Percentiles rank a stretch among this genome's conserved stretches.
phyloP scores from a whole-genome alignment of 2,329 filamentous ascomycete species.

The Scedosporium boydii region DNA sequence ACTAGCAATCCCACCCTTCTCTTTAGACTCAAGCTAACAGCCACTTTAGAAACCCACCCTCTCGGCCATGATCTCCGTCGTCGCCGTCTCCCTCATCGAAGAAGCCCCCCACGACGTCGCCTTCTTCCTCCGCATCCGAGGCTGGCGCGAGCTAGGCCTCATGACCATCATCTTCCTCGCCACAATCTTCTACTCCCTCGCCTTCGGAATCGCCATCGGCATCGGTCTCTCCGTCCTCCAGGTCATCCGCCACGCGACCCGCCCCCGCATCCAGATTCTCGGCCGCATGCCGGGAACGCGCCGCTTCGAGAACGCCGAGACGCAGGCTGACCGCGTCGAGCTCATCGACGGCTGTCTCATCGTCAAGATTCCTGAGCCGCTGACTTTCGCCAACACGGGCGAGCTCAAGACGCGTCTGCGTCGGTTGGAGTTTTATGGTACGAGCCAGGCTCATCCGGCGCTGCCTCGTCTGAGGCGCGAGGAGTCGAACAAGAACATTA shows the following conservation, averaged over 20 bases:
- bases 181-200: constrained; percentile 91
- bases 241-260: constrained; percentile 82
- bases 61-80: constrained; percentile 87
- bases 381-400: constrained; percentile 95
- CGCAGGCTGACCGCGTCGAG: constrained; percentile 64
- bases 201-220: constrained; percentile 86
- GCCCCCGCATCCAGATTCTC: constrained; percentile 90
- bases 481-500: constrained; percentile 83
- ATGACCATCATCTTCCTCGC: constrained; percentile 87
- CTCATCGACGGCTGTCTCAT: constrained; percentile 89
- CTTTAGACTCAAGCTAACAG: neutral
- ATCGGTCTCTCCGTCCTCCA: constrained; percentile 84
- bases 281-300: constrained; percentile 78
- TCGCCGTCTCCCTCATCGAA: constrained; percentile 89
- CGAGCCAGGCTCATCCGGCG: constrained; percentile 72
- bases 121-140: constrained; percentile 80
- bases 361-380: constrained; percentile 92
- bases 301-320: constrained; percentile 76
- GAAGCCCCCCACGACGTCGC: constrained; percentile 86
- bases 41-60: constrained; percentile 72
- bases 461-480: constrained; percentile 66
- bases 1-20: constrained; percentile 1
- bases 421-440: constrained; percentile 85
- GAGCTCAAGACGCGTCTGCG: constrained; percentile 77
- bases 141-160: constrained; percentile 75